Conservation (phyloP, 371 early-diverging fungal species). For the Zychaea mexicana region DNA sequence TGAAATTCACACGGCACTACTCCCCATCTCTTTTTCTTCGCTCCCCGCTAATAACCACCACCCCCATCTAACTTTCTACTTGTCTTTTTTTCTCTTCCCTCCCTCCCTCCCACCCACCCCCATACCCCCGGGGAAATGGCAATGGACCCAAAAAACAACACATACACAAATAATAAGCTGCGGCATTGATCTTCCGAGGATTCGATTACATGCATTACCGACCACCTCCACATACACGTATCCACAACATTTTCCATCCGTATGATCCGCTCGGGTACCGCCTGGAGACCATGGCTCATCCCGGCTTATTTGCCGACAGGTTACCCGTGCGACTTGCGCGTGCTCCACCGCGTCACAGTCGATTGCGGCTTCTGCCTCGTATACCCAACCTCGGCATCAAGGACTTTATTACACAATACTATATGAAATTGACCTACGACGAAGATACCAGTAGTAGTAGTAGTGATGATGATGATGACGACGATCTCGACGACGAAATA, state of each 20-base stretch:
- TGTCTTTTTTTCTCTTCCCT: no score
- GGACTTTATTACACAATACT: constrained; percentile 22
- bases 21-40: no score
- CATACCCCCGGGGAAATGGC: no score
- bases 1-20: no score
- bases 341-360: constrained; percentile 12
- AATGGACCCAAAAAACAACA: no score
- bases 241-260: constrained; percentile 69
- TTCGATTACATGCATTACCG: constrained; percentile 52
- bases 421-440: neutral
- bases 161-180: constrained; percentile 24
- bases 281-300: constrained; percentile 65
- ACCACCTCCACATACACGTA: constrained; percentile 53
- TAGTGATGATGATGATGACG: no score
- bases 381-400: constrained; percentile 34
- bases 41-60: no score
- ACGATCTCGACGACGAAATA: no score
- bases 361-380: constrained; percentile 15
- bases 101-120: no score
- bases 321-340: constrained; percentile 46
- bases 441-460: no score
- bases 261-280: constrained; percentile 76
- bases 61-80: no score
- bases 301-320: constrained; percentile 50
- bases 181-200: constrained; percentile 64